Conservation (phyloP, 2,329 filamentous ascomycete species). For the Fusarium succisae region DNA sequence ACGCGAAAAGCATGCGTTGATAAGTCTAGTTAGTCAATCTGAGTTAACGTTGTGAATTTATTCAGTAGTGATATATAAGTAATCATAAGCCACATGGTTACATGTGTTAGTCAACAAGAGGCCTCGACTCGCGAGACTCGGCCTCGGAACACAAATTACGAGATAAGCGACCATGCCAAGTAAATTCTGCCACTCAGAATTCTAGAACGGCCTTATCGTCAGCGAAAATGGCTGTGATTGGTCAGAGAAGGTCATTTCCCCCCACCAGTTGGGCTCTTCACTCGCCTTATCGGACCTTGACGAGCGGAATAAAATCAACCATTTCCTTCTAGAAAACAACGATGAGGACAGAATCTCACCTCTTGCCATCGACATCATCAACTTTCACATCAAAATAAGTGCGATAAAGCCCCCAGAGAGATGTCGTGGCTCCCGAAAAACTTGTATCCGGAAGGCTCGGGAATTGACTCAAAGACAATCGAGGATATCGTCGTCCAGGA, state of each 20-base stretch:
- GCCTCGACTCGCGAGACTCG: conserved; percentile 1
- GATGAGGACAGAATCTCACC: conserved; percentile 15
- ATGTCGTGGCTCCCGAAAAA: conserved; percentile 4
- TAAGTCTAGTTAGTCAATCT: not conserved
- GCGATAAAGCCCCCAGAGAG: not conserved
- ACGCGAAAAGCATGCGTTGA: not conserved
- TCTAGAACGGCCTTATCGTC: conserved; percentile 28
- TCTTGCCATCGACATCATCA: conserved; percentile 15
- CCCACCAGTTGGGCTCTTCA: conserved; percentile 19
- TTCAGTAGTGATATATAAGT: not conserved
- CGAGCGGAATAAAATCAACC: conserved; percentile 23
- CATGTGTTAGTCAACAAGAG: not conserved
- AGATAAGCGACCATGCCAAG: conserved; percentile 9
- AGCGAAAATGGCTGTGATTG: not conserved
- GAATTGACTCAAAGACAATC: not conserved
- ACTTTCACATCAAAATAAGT: not conserved
- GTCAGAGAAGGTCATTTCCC: not conserved
- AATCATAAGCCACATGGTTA: not conserved
- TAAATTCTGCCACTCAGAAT: conserved; percentile 6
- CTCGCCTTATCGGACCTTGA: conserved; percentile 26
- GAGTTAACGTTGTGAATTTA: not conserved
- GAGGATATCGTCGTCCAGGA: conserved; percentile 22
- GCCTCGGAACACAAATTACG: conserved; percentile 4
- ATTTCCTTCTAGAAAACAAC: not conserved
- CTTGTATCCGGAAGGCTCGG: not conserved